phyloP scores from a whole-genome alignment of 202 grass and related monocot species.

The Brachypodium distachyon region DNA sequence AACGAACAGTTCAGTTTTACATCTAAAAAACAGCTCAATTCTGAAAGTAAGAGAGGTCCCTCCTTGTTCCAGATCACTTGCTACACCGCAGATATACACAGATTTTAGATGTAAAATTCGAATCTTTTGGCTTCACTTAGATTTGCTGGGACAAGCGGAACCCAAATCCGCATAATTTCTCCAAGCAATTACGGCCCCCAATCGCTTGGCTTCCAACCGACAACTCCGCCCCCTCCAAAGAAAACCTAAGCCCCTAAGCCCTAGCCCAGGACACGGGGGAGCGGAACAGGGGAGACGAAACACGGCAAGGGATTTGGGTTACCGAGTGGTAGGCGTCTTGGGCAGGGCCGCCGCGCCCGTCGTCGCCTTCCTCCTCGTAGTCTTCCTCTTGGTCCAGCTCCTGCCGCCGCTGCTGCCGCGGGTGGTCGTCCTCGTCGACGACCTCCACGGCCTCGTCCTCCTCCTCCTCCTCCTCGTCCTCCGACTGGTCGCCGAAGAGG shows the following conservation, averaged over 20 bases:
- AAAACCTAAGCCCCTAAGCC: conserved; percentile 14
- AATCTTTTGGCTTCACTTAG: neutral
- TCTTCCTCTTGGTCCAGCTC: conserved; percentile 37
- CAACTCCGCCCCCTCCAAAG: neutral
- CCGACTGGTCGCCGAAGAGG: conserved; percentile 92
- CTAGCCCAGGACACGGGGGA: neutral
- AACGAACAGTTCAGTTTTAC: neutral
- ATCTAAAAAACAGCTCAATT: no score
- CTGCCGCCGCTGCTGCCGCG: neutral
- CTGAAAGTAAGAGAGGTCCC: neutral
- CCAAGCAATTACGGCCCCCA: neutral
- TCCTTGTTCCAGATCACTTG: neutral
- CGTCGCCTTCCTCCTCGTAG: conserved; percentile 44
- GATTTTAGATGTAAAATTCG: no score
- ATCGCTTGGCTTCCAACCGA: neutral
- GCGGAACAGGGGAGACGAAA: neutral
- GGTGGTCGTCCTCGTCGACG: conserved; percentile 39
- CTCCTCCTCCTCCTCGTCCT: conserved; percentile 66
- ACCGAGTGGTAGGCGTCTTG: conserved; percentile 72
- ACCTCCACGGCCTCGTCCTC: conserved; percentile 51
- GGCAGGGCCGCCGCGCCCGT: conserved; percentile 38
- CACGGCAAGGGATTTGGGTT: conserved; percentile 1
- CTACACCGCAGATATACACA: neutral
- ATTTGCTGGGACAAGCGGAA: neutral
- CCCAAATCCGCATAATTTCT: neutral